Evolutionary conservation across 169 alveolate genomes (phyloP).

Genomic region (Plasmodium coatneyi): DNA sequence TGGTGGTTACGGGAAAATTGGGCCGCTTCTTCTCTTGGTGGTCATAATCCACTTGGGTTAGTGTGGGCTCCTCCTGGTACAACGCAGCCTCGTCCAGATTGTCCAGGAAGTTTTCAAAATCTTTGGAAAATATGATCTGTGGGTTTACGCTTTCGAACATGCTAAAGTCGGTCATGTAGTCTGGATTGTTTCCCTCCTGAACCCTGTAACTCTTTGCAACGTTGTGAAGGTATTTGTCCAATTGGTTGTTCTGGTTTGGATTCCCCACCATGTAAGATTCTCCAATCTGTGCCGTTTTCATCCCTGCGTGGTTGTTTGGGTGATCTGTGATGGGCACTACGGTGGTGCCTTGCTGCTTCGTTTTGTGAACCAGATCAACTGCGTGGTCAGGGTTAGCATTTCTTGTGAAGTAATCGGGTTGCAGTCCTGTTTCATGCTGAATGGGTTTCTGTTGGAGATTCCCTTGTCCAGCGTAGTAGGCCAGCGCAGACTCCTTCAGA

Average conservation of each 20-base stretch:
- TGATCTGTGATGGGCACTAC: background rate
- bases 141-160: conserved; percentile 19
- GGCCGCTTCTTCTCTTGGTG: conserved; percentile 46
- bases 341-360: background rate
- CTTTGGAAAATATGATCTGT: conserved; percentile 47
- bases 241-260: background rate
- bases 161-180: background rate
- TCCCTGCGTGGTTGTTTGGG: background rate
- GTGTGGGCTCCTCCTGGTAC: background rate
- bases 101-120: conserved; percentile 59
- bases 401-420: background rate
- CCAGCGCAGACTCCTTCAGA: conserved; percentile 16
- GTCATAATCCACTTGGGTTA: background rate
- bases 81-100: conserved; percentile 40
- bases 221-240: background rate
- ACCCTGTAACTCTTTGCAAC: conserved; percentile 5
- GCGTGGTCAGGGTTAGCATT: background rate
- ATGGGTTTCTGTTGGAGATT: background rate
- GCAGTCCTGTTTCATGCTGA: no score
- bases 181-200: background rate
- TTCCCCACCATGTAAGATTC: background rate
- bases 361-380: background rate
- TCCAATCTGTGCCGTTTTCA: background rate
- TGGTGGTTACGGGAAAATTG: conserved; percentile 4
- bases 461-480: background rate